Evolutionary conservation across 2,329 filamentous ascomycete species (phyloP).

Genomic region (Gliomastix tumulicola): DNA sequence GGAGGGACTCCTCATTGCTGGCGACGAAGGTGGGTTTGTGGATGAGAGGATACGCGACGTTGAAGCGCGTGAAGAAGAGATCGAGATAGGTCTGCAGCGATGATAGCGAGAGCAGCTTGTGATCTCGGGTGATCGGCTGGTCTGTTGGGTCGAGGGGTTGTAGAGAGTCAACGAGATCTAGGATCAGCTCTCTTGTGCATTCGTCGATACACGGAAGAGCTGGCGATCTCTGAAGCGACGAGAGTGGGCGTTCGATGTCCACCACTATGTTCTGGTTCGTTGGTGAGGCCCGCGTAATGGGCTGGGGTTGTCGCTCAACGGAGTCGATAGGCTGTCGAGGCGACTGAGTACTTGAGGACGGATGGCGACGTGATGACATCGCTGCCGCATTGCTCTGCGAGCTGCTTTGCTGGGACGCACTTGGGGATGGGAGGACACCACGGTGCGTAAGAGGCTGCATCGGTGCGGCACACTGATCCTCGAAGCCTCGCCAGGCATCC

Average conservation of each 20-base stretch:
- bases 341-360: not conserved
- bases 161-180: constrained; percentile 43
- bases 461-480: no score
- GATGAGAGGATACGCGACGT: constrained; percentile 51
- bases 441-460: not conserved
- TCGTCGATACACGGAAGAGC: constrained; percentile 27
- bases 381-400: not conserved
- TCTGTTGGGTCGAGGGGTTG: constrained; percentile 43
- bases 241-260: constrained; percentile 16
- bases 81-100: constrained; percentile 50
- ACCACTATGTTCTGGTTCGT: no score
- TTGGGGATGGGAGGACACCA: no score
- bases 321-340: no score
- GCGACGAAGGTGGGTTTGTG: constrained; percentile 51
- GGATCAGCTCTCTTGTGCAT: constrained; percentile 27
- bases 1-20: constrained; percentile 37
- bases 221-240: constrained; percentile 9
- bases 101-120: constrained; percentile 39
- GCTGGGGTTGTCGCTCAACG: no score
- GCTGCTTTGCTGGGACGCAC: no score
- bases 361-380: not conserved
- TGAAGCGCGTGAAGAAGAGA: constrained; percentile 55
- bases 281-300: no score
- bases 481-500: no score
- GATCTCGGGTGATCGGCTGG: no score